Evolutionary conservation across 768 basidiomycete species (phyloP).

Genomic region (Kwoniella dendrophila): DNA sequence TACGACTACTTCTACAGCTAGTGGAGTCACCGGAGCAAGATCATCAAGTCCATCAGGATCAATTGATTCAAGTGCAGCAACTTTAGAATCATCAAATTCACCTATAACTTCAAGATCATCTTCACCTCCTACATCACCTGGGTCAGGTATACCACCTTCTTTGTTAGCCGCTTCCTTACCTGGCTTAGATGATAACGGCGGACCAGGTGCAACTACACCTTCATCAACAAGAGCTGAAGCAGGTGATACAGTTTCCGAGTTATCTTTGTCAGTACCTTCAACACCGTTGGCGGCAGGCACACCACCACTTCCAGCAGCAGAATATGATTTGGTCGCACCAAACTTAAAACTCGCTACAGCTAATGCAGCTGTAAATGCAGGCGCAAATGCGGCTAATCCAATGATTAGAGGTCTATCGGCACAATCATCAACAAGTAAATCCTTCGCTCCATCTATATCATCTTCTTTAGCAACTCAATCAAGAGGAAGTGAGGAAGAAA

Average conservation of each 20-base stretch:
- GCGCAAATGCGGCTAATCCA: slow-evolving; percentile 7
- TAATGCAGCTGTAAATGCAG: slow-evolving; percentile 14
- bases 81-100: slow-evolving; percentile 23
- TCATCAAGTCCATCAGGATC: slow-evolving; percentile 42
- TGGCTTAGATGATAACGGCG: slow-evolving; percentile 21
- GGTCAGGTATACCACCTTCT: slow-evolving; percentile 16
- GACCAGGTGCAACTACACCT: slow-evolving; percentile 42
- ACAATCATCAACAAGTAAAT: slow-evolving; percentile 5
- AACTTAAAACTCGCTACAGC: slow-evolving; percentile 36
- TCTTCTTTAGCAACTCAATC: slow-evolving; percentile 22
- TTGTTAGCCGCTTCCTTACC: slow-evolving; percentile 44
- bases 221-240: slow-evolving; percentile 48
- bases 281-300: slow-evolving; percentile 35
- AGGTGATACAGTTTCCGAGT: slow-evolving; percentile 32
- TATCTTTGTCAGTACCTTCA: slow-evolving; percentile 37
- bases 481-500: slow-evolving; percentile 29
- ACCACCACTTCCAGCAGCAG: slow-evolving; percentile 27
- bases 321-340: slow-evolving; percentile 35
- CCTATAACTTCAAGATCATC: slow-evolving; percentile 40
- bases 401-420: slow-evolving; percentile 25
- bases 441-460: slow-evolving; percentile 25
- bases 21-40: slow-evolving; percentile 9
- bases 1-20: too few relatives aligned
- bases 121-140: slow-evolving; percentile 40
- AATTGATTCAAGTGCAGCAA: slow-evolving; percentile 32